Evolutionary conservation across 2,329 filamentous ascomycete genomes (phyloP).

Genomic region (Phyllachora maydis): DNA sequence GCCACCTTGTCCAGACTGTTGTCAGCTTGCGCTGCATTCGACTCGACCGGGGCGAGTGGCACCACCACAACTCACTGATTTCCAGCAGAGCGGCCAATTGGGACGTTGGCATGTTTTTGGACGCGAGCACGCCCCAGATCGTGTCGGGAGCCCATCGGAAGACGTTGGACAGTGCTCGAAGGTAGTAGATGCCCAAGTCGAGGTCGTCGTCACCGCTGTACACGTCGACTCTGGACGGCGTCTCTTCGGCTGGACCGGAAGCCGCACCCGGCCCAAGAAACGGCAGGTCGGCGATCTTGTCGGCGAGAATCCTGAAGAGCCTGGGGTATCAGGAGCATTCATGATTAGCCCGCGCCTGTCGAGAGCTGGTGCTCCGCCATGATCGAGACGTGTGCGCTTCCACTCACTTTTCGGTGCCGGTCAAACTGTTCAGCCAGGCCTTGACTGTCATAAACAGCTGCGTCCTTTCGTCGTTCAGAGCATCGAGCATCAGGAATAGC

Average conservation of each 20-base stretch:
- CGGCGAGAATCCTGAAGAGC: constrained; percentile 37
- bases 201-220: constrained; percentile 42
- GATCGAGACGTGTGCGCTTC: background rate
- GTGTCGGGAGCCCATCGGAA: constrained; percentile 46
- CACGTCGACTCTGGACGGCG: too few relatives aligned
- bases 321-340: constrained; percentile 15
- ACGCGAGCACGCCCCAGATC: constrained; percentile 52
- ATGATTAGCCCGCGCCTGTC: constrained; percentile 8
- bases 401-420: constrained; percentile 40
- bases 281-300: constrained; percentile 31
- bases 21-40: too few relatives aligned
- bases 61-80: too few relatives aligned
- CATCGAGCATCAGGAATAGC: constrained; percentile 63
- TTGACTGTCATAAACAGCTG: constrained; percentile 60
- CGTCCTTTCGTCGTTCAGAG: constrained; percentile 48
- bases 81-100: too few relatives aligned
- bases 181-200: constrained; percentile 57
- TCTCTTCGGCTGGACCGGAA: constrained; percentile 6
- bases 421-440: constrained; percentile 54
- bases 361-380: too few relatives aligned
- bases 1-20: constrained; percentile 14
- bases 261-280: constrained; percentile 22
- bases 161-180: constrained; percentile 55
- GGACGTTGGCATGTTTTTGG: constrained; percentile 36
- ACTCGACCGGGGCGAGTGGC: too few relatives aligned